Evolutionary conservation across 345 rosid genomes (phyloP).

Genomic region (Salix arbutifolia): DNA sequence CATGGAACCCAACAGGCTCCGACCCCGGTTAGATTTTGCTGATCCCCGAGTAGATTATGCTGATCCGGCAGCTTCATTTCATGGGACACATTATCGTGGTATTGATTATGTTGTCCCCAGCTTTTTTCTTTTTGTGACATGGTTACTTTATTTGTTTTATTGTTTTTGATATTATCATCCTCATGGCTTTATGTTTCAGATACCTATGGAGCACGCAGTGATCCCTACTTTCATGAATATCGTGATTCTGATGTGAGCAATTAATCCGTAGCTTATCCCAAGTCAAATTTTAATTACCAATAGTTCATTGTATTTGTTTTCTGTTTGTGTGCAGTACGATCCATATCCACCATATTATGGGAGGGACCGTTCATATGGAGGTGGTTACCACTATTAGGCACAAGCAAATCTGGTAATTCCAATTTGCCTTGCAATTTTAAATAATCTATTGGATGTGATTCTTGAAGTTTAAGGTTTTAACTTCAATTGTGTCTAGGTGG

Average conservation of each 20-base stretch:
- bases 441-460: not conserved
- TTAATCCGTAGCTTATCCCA: conserved; percentile 7
- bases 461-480: conserved; percentile 9
- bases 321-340: conserved; percentile 36
- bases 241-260: conserved; percentile 48
- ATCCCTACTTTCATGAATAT: conserved; percentile 39
- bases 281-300: conserved; percentile 1
- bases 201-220: conserved; percentile 34
- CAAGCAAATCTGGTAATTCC: conserved; percentile 26
- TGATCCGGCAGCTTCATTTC: conserved; percentile 34
- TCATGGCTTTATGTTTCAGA: conserved; percentile 33
- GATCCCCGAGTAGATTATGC: conserved; percentile 44
- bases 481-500: conserved; percentile 33
- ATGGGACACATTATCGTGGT: conserved; percentile 45
- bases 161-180: conserved; percentile 10
- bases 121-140: conserved; percentile 2
- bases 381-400: conserved; percentile 40
- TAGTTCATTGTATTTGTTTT: conserved; percentile 2
- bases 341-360: conserved; percentile 39
- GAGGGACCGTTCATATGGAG: conserved; percentile 39
- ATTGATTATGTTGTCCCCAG: not conserved
- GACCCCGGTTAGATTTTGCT: conserved; percentile 42
- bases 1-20: conserved; percentile 39
- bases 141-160: not conserved
- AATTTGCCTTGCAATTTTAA: not conserved